Evolutionary conservation across 2,329 filamentous ascomycete genomes (phyloP).

Genomic region (Exophiala alcalophila): DNA sequence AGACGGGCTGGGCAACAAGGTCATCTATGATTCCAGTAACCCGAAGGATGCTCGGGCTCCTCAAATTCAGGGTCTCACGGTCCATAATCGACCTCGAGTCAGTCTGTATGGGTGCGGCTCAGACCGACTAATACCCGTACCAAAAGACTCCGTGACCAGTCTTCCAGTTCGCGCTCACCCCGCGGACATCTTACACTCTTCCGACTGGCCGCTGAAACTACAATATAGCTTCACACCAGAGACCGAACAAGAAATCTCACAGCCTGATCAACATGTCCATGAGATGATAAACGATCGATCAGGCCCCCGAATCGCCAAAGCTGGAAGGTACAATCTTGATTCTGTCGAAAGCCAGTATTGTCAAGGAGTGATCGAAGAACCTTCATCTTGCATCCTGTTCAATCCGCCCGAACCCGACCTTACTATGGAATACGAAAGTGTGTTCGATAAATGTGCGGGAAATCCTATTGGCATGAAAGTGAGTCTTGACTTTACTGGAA

Average conservation of each 20-base stretch:
- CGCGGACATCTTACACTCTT: conserved; percentile 60
- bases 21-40: conserved; percentile 58
- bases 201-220: conserved; percentile 67
- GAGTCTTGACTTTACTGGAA: conserved; percentile 84
- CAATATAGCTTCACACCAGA: conserved; percentile 80
- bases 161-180: conserved; percentile 61
- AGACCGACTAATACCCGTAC: conserved; percentile 36
- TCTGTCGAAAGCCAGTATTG: conserved; percentile 78
- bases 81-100: conserved; percentile 79
- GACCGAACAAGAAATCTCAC: conserved; percentile 63
- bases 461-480: conserved; percentile 89
- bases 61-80: conserved; percentile 73
- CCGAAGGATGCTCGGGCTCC: conserved; percentile 51
- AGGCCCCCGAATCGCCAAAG: conserved; percentile 65
- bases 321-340: conserved; percentile 82
- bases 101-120: conserved; percentile 74
- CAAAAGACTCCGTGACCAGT: conserved; percentile 42
- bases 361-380: conserved; percentile 83
- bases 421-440: conserved; percentile 69
- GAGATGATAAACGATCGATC: conserved; percentile 44
- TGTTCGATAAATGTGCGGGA: conserved; percentile 91
- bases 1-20: conserved; percentile 83
- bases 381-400: conserved; percentile 85
- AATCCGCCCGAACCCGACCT: conserved; percentile 87
- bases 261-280: conserved; percentile 56